Base-by-base conservation (phyloP, 1,284 basidiomycete genomes). In the Sanguinoderma infundibulare region DNA sequence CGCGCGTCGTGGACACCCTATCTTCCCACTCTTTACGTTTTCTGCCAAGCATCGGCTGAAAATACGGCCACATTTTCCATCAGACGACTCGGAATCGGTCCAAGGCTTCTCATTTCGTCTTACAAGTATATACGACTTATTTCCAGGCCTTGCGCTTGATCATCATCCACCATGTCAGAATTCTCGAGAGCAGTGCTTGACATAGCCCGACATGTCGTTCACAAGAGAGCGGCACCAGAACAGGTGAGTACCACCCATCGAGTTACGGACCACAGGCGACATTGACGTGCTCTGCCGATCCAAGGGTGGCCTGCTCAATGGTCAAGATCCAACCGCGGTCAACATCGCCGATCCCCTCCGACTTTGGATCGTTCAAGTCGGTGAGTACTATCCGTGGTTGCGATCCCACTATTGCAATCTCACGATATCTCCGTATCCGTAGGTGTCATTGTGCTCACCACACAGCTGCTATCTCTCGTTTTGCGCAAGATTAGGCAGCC, bases 341-440 rank as follows among this genome's bases (percentile, higher is more conserved):
- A 87, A 91, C 65, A 53, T 80, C 0, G 59, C 75, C 0, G 91
- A 96, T 75, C 95, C 96, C 6, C 77, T 98, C 64, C 86, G 92
- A 22, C 76, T 96, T 73, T 98, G 95, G 90, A 92, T 96, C 72
- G 88, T 98, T 59, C 95, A 96, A 83, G 82, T 94, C 51, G 87
- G 91, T 90, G 63, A 64, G 87, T 78, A 15, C n/a, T 15, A n/a
- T n/a, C n/a, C n/a, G n/a, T n/a, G n/a, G n/a, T n/a, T n/a, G n/a
- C n/a, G n/a, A 30, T 32, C 26, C n/a, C 46, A n/a, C 9, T 32
- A 20, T 32, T 0, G 17, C 30, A 46, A n/a, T n/a, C 30, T 9
- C 28, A 17, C 15, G 9, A 30, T 30, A 15, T 32, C 28, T 30
- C 14, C 17, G 10, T 24, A 12, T 10, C 9, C 8, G 17, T 65